Evolutionary conservation across 2,329 filamentous ascomycete species (phyloP).

Genomic region (Cytospora mali): DNA sequence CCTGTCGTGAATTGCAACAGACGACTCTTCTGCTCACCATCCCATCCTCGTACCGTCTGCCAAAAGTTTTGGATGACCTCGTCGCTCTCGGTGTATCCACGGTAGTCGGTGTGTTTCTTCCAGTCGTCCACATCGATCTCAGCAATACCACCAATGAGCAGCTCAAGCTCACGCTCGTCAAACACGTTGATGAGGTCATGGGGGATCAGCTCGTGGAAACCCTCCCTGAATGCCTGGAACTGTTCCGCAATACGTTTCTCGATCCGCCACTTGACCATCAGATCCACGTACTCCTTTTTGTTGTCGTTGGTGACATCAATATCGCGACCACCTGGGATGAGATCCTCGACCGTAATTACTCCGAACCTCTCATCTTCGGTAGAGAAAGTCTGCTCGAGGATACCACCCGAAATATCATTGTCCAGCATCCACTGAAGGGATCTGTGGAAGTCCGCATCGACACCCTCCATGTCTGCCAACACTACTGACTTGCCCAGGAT

Average conservation of each 20-base stretch:
- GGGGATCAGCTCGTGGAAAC: slow-evolving; percentile 97
- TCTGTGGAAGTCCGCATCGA: slow-evolving; percentile 96
- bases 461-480: slow-evolving; percentile 96
- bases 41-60: slow-evolving; percentile 96
- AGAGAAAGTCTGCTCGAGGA: slow-evolving; percentile 93
- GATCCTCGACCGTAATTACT: slow-evolving; percentile 88
- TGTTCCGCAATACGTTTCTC: slow-evolving; percentile 98
- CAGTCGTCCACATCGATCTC: slow-evolving; percentile 99
- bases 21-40: slow-evolving; percentile 96
- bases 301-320: slow-evolving; percentile 98
- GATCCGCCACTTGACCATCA: slow-evolving; percentile 99
- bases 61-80: slow-evolving; percentile 99
- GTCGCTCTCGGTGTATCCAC: slow-evolving; percentile 96
- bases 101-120: slow-evolving; percentile 99
- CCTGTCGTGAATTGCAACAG: slow-evolving; percentile 96
- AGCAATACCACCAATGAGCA: slow-evolving; percentile 98
- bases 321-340: slow-evolving; percentile 86
- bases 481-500: slow-evolving; percentile 90
- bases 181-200: slow-evolving; percentile 97
- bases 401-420: slow-evolving; percentile 90
- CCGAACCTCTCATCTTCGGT: slow-evolving; percentile 98
- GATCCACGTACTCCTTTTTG: slow-evolving; percentile 97
- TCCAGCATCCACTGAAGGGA: slow-evolving; percentile 98
- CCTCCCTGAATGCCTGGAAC: slow-evolving; percentile 96
- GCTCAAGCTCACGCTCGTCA: slow-evolving; percentile 93